A percentile compares a stretch with the other conserved stretches of the same genome.
Evolutionary conservation across 441 rosid genomes (phyloP).

Genomic region (Brassica balearica): DNA sequence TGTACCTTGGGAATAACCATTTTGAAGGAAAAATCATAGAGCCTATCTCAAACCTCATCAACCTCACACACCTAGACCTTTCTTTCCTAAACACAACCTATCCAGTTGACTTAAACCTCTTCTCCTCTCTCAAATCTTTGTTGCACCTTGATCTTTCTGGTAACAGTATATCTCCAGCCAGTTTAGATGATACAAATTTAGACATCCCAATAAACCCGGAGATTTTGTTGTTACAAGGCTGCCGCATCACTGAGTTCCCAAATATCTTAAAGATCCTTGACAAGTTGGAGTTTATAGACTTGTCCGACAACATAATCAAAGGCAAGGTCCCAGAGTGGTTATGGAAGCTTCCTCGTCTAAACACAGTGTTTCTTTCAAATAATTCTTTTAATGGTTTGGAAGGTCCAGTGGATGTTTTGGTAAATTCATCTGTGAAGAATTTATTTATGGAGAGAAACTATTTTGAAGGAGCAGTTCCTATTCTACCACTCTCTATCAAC

Average conservation of each 20-base stretch:
- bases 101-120: not conserved
- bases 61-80: not conserved
- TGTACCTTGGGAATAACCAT: slow-evolving; percentile 1
- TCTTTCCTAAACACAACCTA: not conserved
- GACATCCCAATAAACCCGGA: not conserved
- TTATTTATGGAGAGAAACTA: not conserved
- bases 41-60: not conserved
- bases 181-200: not conserved
- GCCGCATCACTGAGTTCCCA: not conserved
- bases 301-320: not conserved
- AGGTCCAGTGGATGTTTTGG: not conserved
- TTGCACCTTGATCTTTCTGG: not conserved
- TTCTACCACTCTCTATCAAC: not conserved
- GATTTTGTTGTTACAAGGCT: not conserved
- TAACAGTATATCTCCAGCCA: not conserved
- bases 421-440: not conserved
- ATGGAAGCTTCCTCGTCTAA: not conserved
- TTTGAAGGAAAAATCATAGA: not conserved
- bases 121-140: not conserved
- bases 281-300: not conserved
- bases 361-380: not conserved
- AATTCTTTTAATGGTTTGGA: not conserved
- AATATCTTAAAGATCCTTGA: not conserved
- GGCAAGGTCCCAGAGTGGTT: not conserved
- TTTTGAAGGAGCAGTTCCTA: not conserved